Base-by-base conservation (phyloP, 805 yeast species). In the Vanderwaltozyma polyspora region DNA sequence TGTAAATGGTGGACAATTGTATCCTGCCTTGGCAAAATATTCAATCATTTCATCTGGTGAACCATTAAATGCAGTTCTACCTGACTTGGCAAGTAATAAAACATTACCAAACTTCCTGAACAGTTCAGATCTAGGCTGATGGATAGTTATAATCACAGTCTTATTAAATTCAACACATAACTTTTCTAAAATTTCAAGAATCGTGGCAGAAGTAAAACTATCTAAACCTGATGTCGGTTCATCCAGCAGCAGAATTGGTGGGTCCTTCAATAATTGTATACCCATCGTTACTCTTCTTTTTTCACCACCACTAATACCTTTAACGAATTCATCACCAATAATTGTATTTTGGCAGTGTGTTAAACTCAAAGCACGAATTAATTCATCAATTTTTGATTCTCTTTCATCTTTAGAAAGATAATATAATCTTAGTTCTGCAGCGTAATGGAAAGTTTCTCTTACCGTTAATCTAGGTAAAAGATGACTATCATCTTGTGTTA, bases 161-260 rank as follows among this genome's bases (percentile, higher is more conserved):
- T 76, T 73, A 6, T 77, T 74, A 21, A 66, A 69, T n/a, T 57
- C 50, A 2, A 41, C 48, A 2, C 85, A 72, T 25, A 85, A 55
- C 3, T 64, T 63, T 33, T 72, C 63, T 37, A 84, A 61, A 26
- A 84, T 70, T 21, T 66, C 62, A 27, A 85, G 52, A 24, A 84
- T 79, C 3, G 82, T 70, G 1, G 72, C 66, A 0, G 94, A 80
- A 0, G 91, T 82, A 37, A 81, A 73, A 10, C 87, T 73, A 49
- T 85, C 95, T 18, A 85, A 64, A 0, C 95, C 95, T 4, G 93
- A 81, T 0, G 94, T 85, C 2, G 95, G 94, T 49, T 85, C 95
- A 56, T 85, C 95, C 17, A 85, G 56, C 32, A 85, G 66, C 24
- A 85, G 52, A 25, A 85, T 66, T 37, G 75, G 74, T 0, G 93